These are phyloP conservation scores for Fusarium fujikuroi DNA, from an alignment of 2,329 filamentous ascomycete species.

Conservation along the genomic window DNA sequence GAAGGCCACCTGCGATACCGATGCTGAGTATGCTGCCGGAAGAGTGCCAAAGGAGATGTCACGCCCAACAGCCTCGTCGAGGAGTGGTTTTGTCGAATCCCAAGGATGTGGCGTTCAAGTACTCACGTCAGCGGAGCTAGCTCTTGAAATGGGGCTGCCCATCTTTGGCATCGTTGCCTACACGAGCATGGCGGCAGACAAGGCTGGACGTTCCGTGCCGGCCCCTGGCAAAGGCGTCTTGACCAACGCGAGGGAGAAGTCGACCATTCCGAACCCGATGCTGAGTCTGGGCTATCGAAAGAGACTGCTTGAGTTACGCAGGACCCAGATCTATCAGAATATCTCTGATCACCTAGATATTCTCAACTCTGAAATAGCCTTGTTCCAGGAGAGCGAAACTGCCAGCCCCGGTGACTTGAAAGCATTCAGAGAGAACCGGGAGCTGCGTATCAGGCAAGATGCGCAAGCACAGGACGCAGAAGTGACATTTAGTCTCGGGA, in stretches of 20 bases:
- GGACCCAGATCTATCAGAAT: background rate
- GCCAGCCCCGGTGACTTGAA: background rate
- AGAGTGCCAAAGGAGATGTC: slow-evolving; percentile 95
- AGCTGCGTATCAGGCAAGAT: background rate
- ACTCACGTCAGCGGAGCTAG: slow-evolving; percentile 92
- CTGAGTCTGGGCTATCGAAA: background rate
- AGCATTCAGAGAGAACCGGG: background rate
- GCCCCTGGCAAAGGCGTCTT: slow-evolving; percentile 93
- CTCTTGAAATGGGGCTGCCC: slow-evolving; percentile 93
- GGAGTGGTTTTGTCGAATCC: slow-evolving; percentile 77
- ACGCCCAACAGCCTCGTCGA: slow-evolving; percentile 87
- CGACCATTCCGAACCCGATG: background rate
- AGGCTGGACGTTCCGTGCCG: slow-evolving; percentile 93
- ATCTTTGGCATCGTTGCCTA: slow-evolving; percentile 91
- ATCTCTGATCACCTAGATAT: background rate
- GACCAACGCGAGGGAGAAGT: slow-evolving; percentile 70
- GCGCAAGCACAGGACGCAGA: background rate
- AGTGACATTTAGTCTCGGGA: background rate
- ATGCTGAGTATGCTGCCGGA: slow-evolving; percentile 86
- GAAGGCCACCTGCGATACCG: slow-evolving; percentile 94
- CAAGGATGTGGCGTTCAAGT: slow-evolving; percentile 95
- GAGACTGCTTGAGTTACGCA: background rate
- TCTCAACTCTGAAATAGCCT: background rate
- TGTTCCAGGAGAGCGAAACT: background rate
- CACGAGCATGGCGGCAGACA: slow-evolving; percentile 92